Base-by-base conservation (phyloP, 805 yeast genomes). In the Candida montana region DNA sequence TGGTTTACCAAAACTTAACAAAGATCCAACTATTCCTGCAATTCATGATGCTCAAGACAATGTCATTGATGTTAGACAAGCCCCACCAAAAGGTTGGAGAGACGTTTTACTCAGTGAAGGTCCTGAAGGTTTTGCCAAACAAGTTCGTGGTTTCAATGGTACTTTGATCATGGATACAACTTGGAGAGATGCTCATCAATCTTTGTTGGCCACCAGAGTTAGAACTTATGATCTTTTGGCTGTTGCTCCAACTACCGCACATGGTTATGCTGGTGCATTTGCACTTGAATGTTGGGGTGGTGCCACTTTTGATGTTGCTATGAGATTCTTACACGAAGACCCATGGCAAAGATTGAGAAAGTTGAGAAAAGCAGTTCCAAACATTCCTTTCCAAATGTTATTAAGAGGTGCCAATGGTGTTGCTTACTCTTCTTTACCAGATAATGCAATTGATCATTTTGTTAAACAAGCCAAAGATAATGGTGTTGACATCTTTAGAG, bases 241-340 rank as follows among this genome's bases (percentile, higher is more conserved):
- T 54, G 87, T 93, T 69, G 99, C 99, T 18, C 90, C 89, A 46
- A 79, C 95, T 43, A 93, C 99, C 26, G 86, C 96, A 3, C 82
- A 84, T 59, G 98, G 96, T 17, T 69, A 89, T 54, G 67, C 82
- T 51, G 90, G 91, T 49, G 95, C 95, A 4, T 93, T 89, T 64
- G 93, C 99, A 16, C 72, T 93, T 41, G 99, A 93, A 70, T 93
- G 99, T 73, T 93, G 99, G 99, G 99, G 99, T 69, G 99, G 99
- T 68, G 99, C 99, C 41, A 93, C 99, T 30, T 93, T 93, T 58
- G 99, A 93, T 61, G 99, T 93, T 41, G 84, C 96, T 41, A 90
- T 93, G 98, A 81, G 99, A 68, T 93, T 93, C 77, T 74, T 93
- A 58, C 88, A 91, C 65, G 99, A 93, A 73, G 97, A 90, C 64